Conservation (phyloP, 208 protist genomes). For the Angomonas ambiguus region DNA sequence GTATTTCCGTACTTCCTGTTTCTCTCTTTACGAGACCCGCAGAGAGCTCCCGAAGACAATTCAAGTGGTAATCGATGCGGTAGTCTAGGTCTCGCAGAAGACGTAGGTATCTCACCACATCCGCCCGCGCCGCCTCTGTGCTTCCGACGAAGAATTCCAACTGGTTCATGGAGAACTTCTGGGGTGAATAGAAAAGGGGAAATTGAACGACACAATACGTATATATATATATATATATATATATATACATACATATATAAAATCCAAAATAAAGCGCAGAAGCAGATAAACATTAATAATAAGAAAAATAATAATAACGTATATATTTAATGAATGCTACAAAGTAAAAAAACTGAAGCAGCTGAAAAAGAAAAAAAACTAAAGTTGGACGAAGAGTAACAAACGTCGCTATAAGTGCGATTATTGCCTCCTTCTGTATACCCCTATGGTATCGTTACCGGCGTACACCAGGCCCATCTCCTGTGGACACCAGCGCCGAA, state of each 20-base stretch:
- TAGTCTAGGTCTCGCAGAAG: conserved; percentile 59
- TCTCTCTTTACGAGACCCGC: conserved; percentile 17
- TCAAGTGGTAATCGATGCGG: conserved; percentile 50
- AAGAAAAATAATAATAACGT: background rate
- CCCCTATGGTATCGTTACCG: conserved; percentile 85
- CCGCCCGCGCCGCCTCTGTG: conserved; percentile 46
- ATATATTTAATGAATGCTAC: background rate
- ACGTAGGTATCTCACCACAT: conserved; percentile 61
- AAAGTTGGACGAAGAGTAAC: conserved; percentile 12
- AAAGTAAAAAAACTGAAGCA: conserved; percentile 1
- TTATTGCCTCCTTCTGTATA: conserved; percentile 60
- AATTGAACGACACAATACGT: conserved; percentile 5
- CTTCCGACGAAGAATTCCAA: conserved; percentile 68
- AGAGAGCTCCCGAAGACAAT: conserved; percentile 33
- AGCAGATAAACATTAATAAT: background rate
- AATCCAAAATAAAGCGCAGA: background rate
- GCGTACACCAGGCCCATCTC: conserved; percentile 89
- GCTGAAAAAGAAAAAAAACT: conserved; percentile 11
- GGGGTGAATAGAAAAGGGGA: conserved; percentile 4
- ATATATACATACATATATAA: background rate
- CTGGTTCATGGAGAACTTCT: conserved; percentile 39
- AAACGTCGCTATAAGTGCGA: background rate
- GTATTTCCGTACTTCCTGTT: background rate
- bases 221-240: background rate
- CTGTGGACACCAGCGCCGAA: conserved; percentile 82